Percentiles rank a stretch among this genome's conserved stretches.
These are phyloP conservation scores for Quercus variabilis DNA, from an alignment of 306 rosid species.

Conservation along the genomic window DNA sequence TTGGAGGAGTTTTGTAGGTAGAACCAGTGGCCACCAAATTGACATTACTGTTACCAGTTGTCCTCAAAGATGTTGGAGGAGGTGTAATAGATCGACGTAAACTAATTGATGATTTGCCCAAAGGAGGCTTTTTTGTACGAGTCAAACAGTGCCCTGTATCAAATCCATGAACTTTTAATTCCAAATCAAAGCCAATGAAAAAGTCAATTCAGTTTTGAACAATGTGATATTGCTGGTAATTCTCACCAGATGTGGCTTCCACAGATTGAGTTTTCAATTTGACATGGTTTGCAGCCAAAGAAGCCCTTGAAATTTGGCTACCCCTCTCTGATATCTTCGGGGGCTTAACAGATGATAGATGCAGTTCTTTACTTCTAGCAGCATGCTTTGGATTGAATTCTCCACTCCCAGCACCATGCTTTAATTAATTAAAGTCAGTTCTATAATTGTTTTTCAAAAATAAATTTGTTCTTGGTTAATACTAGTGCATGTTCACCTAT, in stretches of 20 bases:
- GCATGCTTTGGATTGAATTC: constrained; percentile 7
- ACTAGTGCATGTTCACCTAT: neutral
- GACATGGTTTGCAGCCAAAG: constrained; percentile 21
- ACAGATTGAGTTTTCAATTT: constrained; percentile 17
- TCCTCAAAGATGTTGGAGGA: constrained; percentile 11
- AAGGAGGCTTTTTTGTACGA: constrained; percentile 19
- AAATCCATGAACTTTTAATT: neutral
- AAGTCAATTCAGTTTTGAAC: neutral
- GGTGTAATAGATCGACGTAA: constrained; percentile 14
- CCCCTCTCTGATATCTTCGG: constrained; percentile 28
- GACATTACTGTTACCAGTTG: neutral
- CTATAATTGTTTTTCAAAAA: too few relatives aligned
- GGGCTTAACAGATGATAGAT: constrained; percentile 34
- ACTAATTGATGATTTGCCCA: constrained; percentile 2
- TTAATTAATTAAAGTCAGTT: constrained; percentile 11
- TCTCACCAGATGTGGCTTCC: constrained; percentile 33
- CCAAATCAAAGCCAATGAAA: neutral
- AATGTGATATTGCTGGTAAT: neutral
- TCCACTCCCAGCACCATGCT: constrained; percentile 30
- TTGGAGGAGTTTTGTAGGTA: constrained; percentile 8
- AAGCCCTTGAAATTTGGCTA: constrained; percentile 20
- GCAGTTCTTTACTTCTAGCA: constrained; percentile 27
- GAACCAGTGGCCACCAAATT: neutral
- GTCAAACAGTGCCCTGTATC: constrained; percentile 29
- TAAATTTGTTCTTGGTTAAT: neutral